phyloP scores from a whole-genome alignment of 2,329 filamentous ascomycete species.

The Beauveria brongniartii region DNA sequence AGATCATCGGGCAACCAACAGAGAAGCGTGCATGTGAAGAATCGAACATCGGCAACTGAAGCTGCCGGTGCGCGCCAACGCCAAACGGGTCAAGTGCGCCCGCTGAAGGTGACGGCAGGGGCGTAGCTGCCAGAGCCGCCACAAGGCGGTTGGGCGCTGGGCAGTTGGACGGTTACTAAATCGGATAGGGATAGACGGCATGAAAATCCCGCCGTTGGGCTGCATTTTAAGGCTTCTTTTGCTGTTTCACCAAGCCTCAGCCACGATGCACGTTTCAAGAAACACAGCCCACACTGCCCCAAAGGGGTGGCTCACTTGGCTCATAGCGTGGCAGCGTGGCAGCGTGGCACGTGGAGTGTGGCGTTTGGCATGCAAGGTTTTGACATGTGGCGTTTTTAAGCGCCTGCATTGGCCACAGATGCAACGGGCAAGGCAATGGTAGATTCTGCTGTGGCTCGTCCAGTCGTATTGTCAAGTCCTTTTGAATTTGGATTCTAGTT shows the following conservation, averaged over 20 bases:
- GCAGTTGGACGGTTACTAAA: no score
- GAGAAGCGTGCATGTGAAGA: not conserved
- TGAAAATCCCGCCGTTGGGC: no score
- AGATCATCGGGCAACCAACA: not conserved
- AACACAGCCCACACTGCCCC: not conserved
- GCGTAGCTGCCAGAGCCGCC: not conserved
- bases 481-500: no score
- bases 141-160: not conserved
- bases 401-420: not conserved
- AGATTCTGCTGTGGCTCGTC: no score
- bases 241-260: not conserved
- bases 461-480: no score
- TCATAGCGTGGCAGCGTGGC: not conserved
- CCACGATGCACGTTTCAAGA: not conserved
- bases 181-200: no score
- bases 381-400: no score
- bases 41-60: not conserved
- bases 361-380: not conserved
- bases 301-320: not conserved
- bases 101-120: not conserved
- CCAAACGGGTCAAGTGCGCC: conserved; percentile 7
- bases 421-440: no score
- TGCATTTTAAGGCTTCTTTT: no score
- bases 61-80: conserved; percentile 2
- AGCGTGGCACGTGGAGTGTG: not conserved